Evolutionary conservation across 129 eudicot genomes (phyloP).

Genomic region (Ambrosia artemisiifolia): DNA sequence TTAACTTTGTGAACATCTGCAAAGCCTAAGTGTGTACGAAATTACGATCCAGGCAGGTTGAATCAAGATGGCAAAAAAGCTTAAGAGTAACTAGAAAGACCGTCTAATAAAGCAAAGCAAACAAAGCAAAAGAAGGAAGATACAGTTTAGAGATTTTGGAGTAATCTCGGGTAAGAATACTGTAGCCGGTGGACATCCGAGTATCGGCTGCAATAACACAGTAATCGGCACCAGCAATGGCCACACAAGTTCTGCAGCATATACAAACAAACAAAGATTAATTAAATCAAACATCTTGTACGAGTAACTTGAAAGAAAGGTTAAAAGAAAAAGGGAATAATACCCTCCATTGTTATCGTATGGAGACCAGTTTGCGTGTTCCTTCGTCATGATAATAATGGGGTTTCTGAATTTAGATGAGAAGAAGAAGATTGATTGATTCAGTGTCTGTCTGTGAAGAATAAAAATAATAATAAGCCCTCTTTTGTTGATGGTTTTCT

Average conservation of each 20-base stretch:
- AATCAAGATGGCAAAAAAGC: background rate
- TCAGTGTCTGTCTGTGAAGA: conserved; percentile 13
- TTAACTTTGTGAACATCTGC: background rate
- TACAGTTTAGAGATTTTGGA: conserved; percentile 92
- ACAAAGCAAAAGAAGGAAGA: background rate
- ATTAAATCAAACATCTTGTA: background rate
- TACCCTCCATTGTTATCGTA: conserved; percentile 56
- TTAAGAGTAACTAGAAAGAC: background rate
- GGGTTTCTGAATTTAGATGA: conserved; percentile 16
- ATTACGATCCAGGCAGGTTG: conserved; percentile 10
- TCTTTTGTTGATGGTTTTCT: conserved; percentile 27
- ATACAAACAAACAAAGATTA: conserved; percentile 3
- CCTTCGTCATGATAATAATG: conserved; percentile 31
- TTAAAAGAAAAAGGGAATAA: background rate
- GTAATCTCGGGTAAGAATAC: conserved; percentile 93
- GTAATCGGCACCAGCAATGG: conserved; percentile 93
- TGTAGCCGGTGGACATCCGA: conserved; percentile 96
- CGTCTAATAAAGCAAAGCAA: background rate
- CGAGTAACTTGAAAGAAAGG: background rate
- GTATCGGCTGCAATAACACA: conserved; percentile 97
- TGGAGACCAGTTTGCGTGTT: conserved; percentile 48
- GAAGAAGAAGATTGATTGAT: background rate
- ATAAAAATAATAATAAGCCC: background rate
- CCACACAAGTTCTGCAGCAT: conserved; percentile 75
- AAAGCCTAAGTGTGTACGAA: conserved; percentile 20